Evolutionary conservation across 352 stramenopile species (phyloP).

Genomic region (Phytophthora cajani): DNA sequence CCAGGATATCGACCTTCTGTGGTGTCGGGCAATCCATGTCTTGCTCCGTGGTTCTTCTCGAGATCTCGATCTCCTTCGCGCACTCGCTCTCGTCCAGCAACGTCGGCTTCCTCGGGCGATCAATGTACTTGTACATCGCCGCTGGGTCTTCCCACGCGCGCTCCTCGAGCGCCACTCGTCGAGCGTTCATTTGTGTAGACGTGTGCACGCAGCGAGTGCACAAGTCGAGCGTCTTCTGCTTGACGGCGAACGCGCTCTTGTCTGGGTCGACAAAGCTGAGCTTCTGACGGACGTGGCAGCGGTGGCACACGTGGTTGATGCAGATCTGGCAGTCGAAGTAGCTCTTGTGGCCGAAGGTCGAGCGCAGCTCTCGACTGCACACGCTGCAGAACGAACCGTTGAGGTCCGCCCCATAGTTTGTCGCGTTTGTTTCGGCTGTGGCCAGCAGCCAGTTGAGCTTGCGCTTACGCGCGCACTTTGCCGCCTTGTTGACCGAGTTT

Average conservation of each 20-base stretch:
- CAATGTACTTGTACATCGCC: constrained; percentile 37
- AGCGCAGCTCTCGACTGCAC: constrained; percentile 27
- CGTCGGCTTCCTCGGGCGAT: constrained; percentile 2
- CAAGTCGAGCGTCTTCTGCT: constrained; percentile 34
- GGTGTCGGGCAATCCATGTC: constrained; percentile 1
- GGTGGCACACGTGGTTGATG: constrained; percentile 31
- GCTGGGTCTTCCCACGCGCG: constrained; percentile 23
- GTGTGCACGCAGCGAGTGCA: constrained; percentile 42
- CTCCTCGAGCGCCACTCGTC: constrained; percentile 38
- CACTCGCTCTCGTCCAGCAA: constrained; percentile 4
- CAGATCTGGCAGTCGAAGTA: constrained; percentile 36
- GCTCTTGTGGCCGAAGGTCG: constrained; percentile 27
- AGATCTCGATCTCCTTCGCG: constrained; percentile 30
- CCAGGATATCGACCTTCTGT: constrained; percentile 11
- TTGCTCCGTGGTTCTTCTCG: constrained; percentile 7
- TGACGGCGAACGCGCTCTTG: constrained; percentile 23
- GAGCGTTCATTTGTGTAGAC: constrained; percentile 38
- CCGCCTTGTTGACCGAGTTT: constrained; percentile 16
- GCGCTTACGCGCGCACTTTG: constrained; percentile 31
- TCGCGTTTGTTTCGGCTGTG: constrained; percentile 18
- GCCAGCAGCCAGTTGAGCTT: constrained; percentile 44
- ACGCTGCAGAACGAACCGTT: constrained; percentile 30
- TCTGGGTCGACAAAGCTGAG: constrained; percentile 36
- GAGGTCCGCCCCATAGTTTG: constrained; percentile 1
- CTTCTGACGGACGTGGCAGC: constrained; percentile 38